A percentile compares a stretch with the other conserved stretches of the same genome.
phyloP scores from a whole-genome alignment of 2,329 filamentous ascomycete species.

The Fusarium humuli region DNA sequence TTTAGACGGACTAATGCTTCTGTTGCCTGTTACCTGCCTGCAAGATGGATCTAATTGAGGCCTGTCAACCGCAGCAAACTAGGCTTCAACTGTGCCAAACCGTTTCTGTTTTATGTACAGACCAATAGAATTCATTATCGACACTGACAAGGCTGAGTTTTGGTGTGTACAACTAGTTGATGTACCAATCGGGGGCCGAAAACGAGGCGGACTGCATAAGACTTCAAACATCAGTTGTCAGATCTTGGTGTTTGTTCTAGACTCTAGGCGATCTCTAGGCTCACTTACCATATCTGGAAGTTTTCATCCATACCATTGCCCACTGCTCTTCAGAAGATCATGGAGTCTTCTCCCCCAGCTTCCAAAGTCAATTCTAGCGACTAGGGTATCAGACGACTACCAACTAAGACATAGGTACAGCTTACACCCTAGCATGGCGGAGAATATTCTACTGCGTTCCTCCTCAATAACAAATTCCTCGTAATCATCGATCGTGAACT shows the following conservation, averaged over 20 bases:
- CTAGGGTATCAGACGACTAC: background rate
- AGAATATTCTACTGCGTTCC: background rate
- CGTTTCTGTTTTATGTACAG: background rate
- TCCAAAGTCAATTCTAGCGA: background rate
- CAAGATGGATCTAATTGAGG: slow-evolving; percentile 15
- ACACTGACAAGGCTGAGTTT: slow-evolving; percentile 30
- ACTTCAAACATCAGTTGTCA: background rate
- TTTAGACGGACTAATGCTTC: slow-evolving; percentile 3
- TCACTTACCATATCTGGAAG: background rate
- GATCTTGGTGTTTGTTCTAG: background rate
- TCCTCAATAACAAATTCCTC: background rate
- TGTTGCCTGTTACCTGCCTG: background rate
- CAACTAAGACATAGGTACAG: background rate
- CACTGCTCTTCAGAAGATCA: background rate
- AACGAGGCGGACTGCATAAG: slow-evolving; percentile 11
- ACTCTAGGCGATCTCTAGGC: background rate
- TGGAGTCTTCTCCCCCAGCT: background rate
- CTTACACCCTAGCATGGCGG: background rate
- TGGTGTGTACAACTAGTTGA: background rate
- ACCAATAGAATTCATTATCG: slow-evolving; percentile 11
- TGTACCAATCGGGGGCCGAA: background rate
- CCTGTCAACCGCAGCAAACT: slow-evolving; percentile 1
- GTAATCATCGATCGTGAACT: slow-evolving; percentile 7
- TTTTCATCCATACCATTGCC: background rate
- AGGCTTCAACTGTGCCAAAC: slow-evolving; percentile 8